Percentiles rank a stretch among this genome's conserved stretches.
These are phyloP conservation scores for Prinsepia uniflora DNA, from an alignment of 306 rosid genomes.

Conservation along the genomic window DNA sequence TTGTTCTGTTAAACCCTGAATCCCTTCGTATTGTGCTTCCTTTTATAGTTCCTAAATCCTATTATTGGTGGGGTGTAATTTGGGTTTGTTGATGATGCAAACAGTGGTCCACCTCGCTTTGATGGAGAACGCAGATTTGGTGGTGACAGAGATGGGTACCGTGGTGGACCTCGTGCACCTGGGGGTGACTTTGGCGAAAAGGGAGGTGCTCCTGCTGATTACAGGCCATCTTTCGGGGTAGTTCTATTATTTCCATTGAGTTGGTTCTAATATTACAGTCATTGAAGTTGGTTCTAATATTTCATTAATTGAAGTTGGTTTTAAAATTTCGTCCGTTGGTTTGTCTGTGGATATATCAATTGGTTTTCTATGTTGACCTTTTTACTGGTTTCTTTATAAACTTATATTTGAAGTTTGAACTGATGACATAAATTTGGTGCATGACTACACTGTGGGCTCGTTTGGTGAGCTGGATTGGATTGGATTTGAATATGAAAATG, in stretches of 20 bases:
- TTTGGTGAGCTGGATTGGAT: too few relatives aligned
- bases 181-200: slow-evolving; percentile 53
- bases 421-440: too few relatives aligned
- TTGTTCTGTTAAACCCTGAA: neutral
- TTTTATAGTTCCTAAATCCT: neutral
- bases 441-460: too few relatives aligned
- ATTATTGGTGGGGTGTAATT: neutral
- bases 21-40: neutral
- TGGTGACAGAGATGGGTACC: slow-evolving; percentile 52
- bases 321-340: too few relatives aligned
- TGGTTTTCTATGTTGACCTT: too few relatives aligned
- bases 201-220: slow-evolving; percentile 59
- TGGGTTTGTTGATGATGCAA: neutral
- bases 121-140: slow-evolving; percentile 54
- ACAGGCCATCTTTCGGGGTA: slow-evolving; percentile 54
- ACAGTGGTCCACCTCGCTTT: slow-evolving; percentile 48
- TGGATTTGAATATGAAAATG: too few relatives aligned
- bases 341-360: too few relatives aligned
- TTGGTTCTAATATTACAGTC: neutral
- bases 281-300: neutral
- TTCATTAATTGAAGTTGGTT: neutral
- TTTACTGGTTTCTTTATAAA: too few relatives aligned
- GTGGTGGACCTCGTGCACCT: slow-evolving; percentile 50
- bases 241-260: neutral
- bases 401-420: too few relatives aligned